These are phyloP conservation scores for Gnomoniopsis sp. DNA, from an alignment of 2,329 filamentous ascomycete species.

Conservation along the genomic window DNA sequence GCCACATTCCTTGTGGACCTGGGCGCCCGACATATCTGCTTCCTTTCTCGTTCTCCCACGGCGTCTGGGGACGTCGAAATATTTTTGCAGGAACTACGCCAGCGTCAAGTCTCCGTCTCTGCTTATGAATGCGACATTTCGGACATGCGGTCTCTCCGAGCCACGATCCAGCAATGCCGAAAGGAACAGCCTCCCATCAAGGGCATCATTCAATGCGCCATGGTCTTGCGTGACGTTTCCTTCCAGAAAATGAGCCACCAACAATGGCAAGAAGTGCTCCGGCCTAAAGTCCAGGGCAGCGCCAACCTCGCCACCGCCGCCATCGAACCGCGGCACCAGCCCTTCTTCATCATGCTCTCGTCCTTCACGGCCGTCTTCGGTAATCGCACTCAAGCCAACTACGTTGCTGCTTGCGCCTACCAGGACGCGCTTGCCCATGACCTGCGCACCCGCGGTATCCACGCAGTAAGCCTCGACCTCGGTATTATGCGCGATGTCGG, in stretches of 20 bases:
- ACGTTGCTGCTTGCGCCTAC: background rate
- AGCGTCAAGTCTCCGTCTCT: background rate
- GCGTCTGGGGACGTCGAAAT: background rate
- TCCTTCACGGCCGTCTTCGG: background rate
- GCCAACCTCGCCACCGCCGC: too few relatives aligned
- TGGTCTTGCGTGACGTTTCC: background rate
- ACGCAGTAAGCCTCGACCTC: background rate
- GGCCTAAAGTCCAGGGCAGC: background rate
- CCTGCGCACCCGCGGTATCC: background rate
- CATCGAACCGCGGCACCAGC: too few relatives aligned
- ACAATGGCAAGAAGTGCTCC: background rate
- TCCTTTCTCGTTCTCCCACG: background rate
- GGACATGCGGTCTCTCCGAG: background rate
- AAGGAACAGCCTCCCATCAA: background rate
- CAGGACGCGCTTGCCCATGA: background rate
- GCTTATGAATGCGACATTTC: background rate
- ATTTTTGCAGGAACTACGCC: background rate
- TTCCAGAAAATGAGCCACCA: background rate
- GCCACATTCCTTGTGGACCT: background rate
- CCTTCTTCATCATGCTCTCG: background rate
- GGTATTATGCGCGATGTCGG: background rate
- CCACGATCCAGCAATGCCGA: background rate
- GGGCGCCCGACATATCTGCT: background rate
- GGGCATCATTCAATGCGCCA: background rate
- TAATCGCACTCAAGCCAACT: background rate